Percentiles rank a stretch among this genome's conserved stretches.
Conservation (phyloP, 441 rosid genomes). For the Adansonia grandidieri region DNA sequence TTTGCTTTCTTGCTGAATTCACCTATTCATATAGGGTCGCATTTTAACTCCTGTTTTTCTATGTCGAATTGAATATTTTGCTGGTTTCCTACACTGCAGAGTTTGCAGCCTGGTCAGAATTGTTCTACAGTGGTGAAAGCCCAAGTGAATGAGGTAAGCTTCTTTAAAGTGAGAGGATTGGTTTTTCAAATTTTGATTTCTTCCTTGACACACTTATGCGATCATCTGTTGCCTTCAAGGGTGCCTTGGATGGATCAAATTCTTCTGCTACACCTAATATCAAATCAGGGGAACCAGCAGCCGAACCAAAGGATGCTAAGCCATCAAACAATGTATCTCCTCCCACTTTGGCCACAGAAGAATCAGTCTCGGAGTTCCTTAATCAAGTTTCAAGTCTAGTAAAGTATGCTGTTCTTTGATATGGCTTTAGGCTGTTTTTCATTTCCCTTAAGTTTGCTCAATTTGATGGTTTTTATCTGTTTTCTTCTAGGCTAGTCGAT, state of each 20-base stretch:
- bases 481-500: slow-evolving; percentile 74
- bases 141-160: slow-evolving; percentile 70
- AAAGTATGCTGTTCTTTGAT: slow-evolving; percentile 52
- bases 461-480: slow-evolving; percentile 22
- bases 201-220: slow-evolving; percentile 51
- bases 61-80: slow-evolving; percentile 8
- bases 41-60: background rate
- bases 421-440: background rate
- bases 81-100: slow-evolving; percentile 35
- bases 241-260: slow-evolving; percentile 57
- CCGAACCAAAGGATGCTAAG: slow-evolving; percentile 44
- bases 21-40: background rate
- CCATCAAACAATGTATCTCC: slow-evolving; percentile 45
- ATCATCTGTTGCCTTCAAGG: slow-evolving; percentile 64
- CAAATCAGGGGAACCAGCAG: slow-evolving; percentile 42
- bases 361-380: slow-evolving; percentile 73
- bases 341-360: slow-evolving; percentile 57
- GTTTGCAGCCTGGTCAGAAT: slow-evolving; percentile 46
- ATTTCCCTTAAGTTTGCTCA: slow-evolving; percentile 8
- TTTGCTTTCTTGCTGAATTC: background rate
- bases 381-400: slow-evolving; percentile 79
- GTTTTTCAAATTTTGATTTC: slow-evolving; percentile 39
- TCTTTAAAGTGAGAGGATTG: slow-evolving; percentile 39
- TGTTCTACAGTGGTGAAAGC: slow-evolving; percentile 55
- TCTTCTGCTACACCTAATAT: slow-evolving; percentile 44